Evolutionary conservation across 331 rosid genomes (phyloP).

Genomic region (Quercus phellos): DNA sequence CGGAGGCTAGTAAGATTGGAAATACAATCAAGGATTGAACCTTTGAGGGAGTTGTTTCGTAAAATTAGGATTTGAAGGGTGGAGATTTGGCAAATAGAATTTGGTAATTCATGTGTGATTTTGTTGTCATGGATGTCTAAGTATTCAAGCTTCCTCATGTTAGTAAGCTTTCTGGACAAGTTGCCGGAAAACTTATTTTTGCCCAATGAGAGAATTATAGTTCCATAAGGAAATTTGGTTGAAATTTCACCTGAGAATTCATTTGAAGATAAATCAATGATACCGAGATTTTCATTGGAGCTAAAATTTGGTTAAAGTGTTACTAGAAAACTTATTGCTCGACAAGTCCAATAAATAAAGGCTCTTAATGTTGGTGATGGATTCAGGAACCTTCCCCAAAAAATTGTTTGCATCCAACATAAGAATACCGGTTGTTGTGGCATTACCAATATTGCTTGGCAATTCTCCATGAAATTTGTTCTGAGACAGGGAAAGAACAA

Average conservation of each 20-base stretch:
- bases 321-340: slow-evolving; percentile 14
- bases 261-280: slow-evolving; percentile 29
- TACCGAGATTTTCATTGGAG: slow-evolving; percentile 1
- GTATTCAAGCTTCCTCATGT: slow-evolving; percentile 15
- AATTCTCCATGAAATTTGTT: slow-evolving; percentile 27
- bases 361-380: slow-evolving; percentile 18
- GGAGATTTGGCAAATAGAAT: background rate
- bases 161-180: slow-evolving; percentile 22
- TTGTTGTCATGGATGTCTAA: slow-evolving; percentile 28
- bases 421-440: slow-evolving; percentile 3
- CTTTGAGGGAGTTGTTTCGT: too few relatives aligned
- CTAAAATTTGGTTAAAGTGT: slow-evolving; percentile 12
- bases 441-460: slow-evolving; percentile 25
- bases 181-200: background rate
- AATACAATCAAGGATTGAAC: too few relatives aligned
- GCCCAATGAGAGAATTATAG: background rate
- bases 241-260: slow-evolving; percentile 26
- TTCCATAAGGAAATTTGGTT: slow-evolving; percentile 16
- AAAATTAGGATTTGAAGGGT: background rate
- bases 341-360: slow-evolving; percentile 27
- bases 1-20: slow-evolving; percentile 22
- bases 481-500: slow-evolving; percentile 21
- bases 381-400: slow-evolving; percentile 24
- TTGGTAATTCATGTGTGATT: too few relatives aligned
- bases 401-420: slow-evolving; percentile 27